phyloP scores from a whole-genome alignment of 2,329 filamentous ascomycete species.

The Juglanconis oblonga region DNA sequence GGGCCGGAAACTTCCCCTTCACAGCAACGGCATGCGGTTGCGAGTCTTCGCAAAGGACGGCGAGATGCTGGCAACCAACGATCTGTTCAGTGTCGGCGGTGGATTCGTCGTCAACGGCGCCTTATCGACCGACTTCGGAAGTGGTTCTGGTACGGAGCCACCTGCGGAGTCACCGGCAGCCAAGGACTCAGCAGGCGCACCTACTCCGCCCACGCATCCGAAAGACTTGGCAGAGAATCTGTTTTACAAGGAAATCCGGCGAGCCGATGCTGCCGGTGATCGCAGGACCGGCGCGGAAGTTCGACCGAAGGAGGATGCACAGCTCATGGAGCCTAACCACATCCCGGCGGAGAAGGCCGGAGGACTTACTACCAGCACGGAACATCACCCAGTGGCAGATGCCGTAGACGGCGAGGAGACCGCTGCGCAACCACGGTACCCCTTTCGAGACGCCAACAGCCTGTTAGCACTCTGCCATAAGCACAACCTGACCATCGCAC shows the following conservation, averaged over 20 bases:
- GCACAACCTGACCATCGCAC: slow-evolving; percentile 50
- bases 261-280: slow-evolving; percentile 43
- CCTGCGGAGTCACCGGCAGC: slow-evolving; percentile 19
- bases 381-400: slow-evolving; percentile 17
- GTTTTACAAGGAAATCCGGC: slow-evolving; percentile 49
- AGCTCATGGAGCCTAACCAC: not conserved
- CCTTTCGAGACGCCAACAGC: slow-evolving; percentile 45
- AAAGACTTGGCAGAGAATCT: slow-evolving; percentile 49
- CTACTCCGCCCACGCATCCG: slow-evolving; percentile 31
- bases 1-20: slow-evolving; percentile 47
- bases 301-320: slow-evolving; percentile 30
- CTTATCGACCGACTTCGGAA: slow-evolving; percentile 37
- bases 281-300: slow-evolving; percentile 43
- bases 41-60: slow-evolving; percentile 47
- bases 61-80: slow-evolving; percentile 45
- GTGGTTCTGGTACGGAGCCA: not conserved
- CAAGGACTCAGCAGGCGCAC: slow-evolving; percentile 1
- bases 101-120: slow-evolving; percentile 51
- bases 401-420: slow-evolving; percentile 5
- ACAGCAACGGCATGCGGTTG: slow-evolving; percentile 52
- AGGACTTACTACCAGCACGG: slow-evolving; percentile 14
- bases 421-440: slow-evolving; percentile 38
- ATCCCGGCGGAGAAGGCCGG: slow-evolving; percentile 15
- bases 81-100: slow-evolving; percentile 51
- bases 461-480: slow-evolving; percentile 44